Evolutionary conservation across 331 rosid species (phyloP), one percentile per base, ranked within the genome.

Genomic region (Dryas integrifolia): DNA sequence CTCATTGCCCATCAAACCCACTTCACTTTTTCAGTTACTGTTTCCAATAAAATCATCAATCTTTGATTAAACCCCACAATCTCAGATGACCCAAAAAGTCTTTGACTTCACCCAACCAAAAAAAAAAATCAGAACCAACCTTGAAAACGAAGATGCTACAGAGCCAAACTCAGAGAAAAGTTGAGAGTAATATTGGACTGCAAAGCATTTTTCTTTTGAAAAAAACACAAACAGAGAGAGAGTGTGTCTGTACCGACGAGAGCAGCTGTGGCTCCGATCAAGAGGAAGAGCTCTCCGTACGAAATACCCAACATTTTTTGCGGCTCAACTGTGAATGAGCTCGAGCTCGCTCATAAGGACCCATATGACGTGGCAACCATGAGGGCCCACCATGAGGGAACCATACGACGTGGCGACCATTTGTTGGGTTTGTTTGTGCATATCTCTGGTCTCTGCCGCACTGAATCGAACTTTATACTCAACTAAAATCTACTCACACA

Each of bases 241-340:
- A 45, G 59, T 58, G 59, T 51, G 51, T 57, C 43, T 55, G 14
- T 77, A 82, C 89, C 85, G 14, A 82, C 70, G 15, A 82, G 43
- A 55, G 89, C 89, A 46, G 82, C 89, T 15, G 87, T 75, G 61
- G 82, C 89, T 13, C 89, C 89, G 61, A 85, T 55, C 73, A 85
- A 51, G 55, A 82, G 87, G 63, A 85, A 76, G 75, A 85, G 70
- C 76, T 85, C 89, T 30, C 87, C 89, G 13, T 85, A 82, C 5
- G 89, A 82, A 66, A 82, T 67, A 18, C 89, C 89, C 1, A 85
- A 68, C 89, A 82, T 85, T 57, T 85, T 57, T 51, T 6, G 51
- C 6, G 5, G 44, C 45, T 49, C 4, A 50, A 30, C 3, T 30
- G 3, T 30, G 35, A 30, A 3, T 30, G 35, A 30, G 35, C 2